Conservation (phyloP, 2,329 filamentous ascomycete species). For the Aciculosporium take region DNA sequence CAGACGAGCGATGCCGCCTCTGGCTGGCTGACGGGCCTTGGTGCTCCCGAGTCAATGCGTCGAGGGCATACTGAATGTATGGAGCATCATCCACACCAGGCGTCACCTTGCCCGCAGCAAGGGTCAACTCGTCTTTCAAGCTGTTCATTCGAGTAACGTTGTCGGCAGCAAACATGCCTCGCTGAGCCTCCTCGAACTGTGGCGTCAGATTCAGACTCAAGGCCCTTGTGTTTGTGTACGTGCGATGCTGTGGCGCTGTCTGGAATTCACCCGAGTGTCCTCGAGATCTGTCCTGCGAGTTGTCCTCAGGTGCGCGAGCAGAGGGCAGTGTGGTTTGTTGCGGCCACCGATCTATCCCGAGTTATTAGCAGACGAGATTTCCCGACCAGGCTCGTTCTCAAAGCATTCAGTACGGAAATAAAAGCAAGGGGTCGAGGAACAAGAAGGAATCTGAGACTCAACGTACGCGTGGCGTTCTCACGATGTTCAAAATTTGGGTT, state of each 20-base stretch:
- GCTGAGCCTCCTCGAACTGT: constrained; percentile 25
- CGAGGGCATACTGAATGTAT: constrained; percentile 79
- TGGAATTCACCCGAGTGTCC: constrained; percentile 12
- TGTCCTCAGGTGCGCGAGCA: not conserved
- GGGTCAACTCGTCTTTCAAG: constrained; percentile 38
- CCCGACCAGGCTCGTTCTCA: too few species aligned
- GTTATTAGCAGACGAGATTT: constrained; percentile 4
- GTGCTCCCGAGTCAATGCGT: constrained; percentile 66
- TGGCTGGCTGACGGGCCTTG: constrained; percentile 42
- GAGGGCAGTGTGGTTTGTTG: not conserved
- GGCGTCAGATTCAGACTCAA: constrained; percentile 11
- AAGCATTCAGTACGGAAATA: not conserved
- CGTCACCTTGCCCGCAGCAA: constrained; percentile 42
- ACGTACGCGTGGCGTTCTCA: constrained; percentile 25
- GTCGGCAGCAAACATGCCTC: constrained; percentile 24
- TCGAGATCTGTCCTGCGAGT: constrained; percentile 20
- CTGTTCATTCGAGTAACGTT: constrained; percentile 20
- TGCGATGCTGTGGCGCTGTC: not conserved
- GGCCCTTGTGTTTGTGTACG: not conserved
- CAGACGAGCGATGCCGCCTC: constrained; percentile 26
- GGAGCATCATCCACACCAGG: constrained; percentile 74
- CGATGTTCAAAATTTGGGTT: constrained; percentile 21
- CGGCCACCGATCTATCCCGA: constrained; percentile 6
- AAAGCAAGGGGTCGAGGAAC: not conserved
- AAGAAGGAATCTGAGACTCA: constrained; percentile 2